Evolutionary conservation across 2,329 filamentous ascomycete species (phyloP).

Genomic region (Bimuria novae-zelandiae): DNA sequence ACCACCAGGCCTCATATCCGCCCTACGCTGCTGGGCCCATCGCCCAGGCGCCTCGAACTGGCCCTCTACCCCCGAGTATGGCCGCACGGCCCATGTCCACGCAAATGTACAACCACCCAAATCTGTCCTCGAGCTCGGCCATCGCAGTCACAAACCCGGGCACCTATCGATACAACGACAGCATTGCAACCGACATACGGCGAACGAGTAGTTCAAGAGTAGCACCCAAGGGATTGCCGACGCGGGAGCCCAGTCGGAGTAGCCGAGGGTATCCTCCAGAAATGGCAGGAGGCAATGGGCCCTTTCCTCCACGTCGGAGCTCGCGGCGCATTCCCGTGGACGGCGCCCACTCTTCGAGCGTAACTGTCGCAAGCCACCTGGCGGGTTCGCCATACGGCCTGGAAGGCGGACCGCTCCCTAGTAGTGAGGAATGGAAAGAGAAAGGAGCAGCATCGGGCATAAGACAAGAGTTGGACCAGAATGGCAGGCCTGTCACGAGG

Average conservation of each 20-base stretch:
- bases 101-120: conserved; percentile 55
- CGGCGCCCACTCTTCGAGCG: conserved; percentile 18
- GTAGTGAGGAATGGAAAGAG: conserved; percentile 95
- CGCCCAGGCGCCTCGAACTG: conserved; percentile 34
- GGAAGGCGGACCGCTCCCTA: conserved; percentile 63
- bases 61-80: conserved; percentile 34
- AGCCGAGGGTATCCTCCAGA: conserved; percentile 70
- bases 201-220: conserved; percentile 68
- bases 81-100: conserved; percentile 50
- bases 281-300: conserved; percentile 61
- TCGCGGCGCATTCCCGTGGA: conserved; percentile 72
- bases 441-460: conserved; percentile 85
- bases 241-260: conserved; percentile 70
- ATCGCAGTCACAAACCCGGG: conserved; percentile 42
- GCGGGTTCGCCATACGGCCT: conserved; percentile 54
- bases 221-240: conserved; percentile 63
- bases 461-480: conserved; percentile 81
- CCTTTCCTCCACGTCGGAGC: conserved; percentile 73
- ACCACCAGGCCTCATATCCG: conserved; percentile 42
- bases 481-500: conserved; percentile 78
- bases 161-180: conserved; percentile 55
- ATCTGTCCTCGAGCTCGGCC: conserved; percentile 52
- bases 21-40: conserved; percentile 33
- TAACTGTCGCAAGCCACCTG: conserved; percentile 27
- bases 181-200: conserved; percentile 44